These are phyloP conservation scores for Gnaphalium uliginosum DNA, from an alignment of 129 eudicot species.

Conservation along the genomic window DNA sequence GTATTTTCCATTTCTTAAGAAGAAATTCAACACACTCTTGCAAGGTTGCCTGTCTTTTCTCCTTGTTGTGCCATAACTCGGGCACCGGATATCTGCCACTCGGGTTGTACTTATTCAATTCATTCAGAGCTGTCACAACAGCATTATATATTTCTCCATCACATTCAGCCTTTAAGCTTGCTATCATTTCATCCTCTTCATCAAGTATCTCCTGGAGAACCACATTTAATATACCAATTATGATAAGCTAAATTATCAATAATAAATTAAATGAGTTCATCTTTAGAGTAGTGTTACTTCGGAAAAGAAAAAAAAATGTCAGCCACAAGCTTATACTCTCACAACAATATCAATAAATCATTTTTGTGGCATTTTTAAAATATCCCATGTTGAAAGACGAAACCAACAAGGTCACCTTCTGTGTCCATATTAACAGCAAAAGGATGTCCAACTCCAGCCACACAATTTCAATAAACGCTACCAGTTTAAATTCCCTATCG, in stretches of 20 bases:
- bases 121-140: constrained; percentile 42
- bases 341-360: not conserved
- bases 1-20: constrained; percentile 18
- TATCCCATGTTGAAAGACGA: too few species aligned
- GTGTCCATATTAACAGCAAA: constrained; percentile 1
- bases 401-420: too few species aligned
- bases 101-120: constrained; percentile 47
- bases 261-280: not conserved
- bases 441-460: constrained; percentile 1
- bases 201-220: constrained; percentile 38
- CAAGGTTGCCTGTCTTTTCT: constrained; percentile 34
- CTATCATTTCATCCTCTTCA: constrained; percentile 44
- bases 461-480: constrained; percentile 3
- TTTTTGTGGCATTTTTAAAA: not conserved
- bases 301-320: too few species aligned
- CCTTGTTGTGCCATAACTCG: constrained; percentile 48
- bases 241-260: not conserved
- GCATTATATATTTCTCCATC: constrained; percentile 31
- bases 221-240: constrained; percentile 9
- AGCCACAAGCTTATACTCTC: not conserved
- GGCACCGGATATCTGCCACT: constrained; percentile 50
- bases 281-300: not conserved
- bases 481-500: not conserved
- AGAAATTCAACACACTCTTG: constrained; percentile 36
- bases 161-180: constrained; percentile 25